These are phyloP conservation scores for Emericellopsis atlantica DNA, from an alignment of 2,329 filamentous ascomycete species.

Conservation along the genomic window DNA sequence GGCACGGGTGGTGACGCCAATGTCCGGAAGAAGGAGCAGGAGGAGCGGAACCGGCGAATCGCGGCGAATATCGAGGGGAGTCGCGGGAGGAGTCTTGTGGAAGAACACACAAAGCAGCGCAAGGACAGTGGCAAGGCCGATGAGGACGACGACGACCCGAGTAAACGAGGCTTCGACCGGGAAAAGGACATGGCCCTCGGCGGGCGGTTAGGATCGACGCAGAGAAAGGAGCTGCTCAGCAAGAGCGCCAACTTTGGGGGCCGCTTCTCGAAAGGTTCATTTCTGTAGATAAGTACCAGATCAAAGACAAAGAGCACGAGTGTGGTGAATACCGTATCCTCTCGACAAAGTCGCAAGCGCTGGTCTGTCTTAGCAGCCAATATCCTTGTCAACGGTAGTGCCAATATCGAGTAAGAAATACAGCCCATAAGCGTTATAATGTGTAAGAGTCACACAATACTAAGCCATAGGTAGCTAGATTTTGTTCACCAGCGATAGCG, in stretches of 20 bases:
- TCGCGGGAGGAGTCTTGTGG: conserved; percentile 45
- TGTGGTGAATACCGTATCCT: too few relatives aligned
- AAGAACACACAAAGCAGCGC: conserved; percentile 34
- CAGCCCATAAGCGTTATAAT: too few relatives aligned
- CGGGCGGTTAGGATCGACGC: conserved; percentile 55
- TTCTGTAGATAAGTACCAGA: conserved; percentile 22
- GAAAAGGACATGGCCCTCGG: conserved; percentile 88
- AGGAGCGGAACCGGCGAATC: conserved; percentile 35
- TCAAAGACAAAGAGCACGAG: background rate
- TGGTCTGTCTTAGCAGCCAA: too few relatives aligned
- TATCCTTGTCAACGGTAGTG: too few relatives aligned
- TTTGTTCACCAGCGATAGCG: too few relatives aligned
- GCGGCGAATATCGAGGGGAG: conserved; percentile 37
- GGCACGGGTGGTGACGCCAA: conserved; percentile 19
- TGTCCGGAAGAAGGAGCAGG: conserved; percentile 42
- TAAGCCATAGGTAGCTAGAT: too few relatives aligned
- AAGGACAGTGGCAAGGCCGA: conserved; percentile 17
- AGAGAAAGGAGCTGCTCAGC: conserved; percentile 67
- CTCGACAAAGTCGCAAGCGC: too few relatives aligned
- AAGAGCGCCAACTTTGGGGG: conserved; percentile 72
- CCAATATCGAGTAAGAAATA: too few relatives aligned
- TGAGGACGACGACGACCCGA: conserved; percentile 76
- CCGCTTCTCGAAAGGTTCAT: conserved; percentile 67
- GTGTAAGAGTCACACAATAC: too few relatives aligned
- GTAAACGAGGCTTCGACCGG: conserved; percentile 73